Evolutionary conservation across 1,139 yeast genomes (phyloP), one percentile per base, ranked within the genome.

Genomic region (Yamadazyma diddensiae): DNA sequence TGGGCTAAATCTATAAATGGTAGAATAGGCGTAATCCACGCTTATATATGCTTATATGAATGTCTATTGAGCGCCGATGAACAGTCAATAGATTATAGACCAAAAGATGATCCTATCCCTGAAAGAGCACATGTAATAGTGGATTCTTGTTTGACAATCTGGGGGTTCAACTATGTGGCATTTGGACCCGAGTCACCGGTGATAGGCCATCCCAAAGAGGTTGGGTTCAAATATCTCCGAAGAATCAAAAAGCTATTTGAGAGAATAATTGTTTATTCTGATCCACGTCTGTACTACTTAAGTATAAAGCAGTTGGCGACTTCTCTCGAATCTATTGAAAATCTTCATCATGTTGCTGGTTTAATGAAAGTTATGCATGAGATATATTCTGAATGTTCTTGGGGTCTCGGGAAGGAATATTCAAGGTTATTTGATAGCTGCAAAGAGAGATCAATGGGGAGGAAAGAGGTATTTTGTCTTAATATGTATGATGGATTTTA

Each of bases 91-190:
- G 50, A 55, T n/a, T 72, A 71, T 45, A 62, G 62, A 28, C 73
- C 77, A 0, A 63, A 66, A 32, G 52, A 61, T 6, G 84, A 78
- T 43, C 73, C 74, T 1, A 61, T 71, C 23, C 56, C 69, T 15
- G 74, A 77, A 42, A 60, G 85, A 28, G 67, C 77, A 11, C 73
- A 76, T 42, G 70, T 74, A 18, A 52, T 79, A 12, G 76, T 75
- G 6, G 54, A 73, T 28, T 64, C 74, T 3, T 59, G 73, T 0
- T 47, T 80, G 28, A 59, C 79, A 21, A 56, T 79, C 4, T 80
- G 83, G 81, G 63, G 77, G 1, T 79, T 66, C 44, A 72, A 70
- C 30, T 78, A 57, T 49, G 60, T 64, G 21, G 47, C 59, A 4
- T 62, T 62, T 30, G 86, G 86, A 0, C 77, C 82, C 0, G 86